Evolutionary conservation across 2,329 filamentous ascomycete genomes (phyloP), one percentile per base, ranked within the genome.

Genomic region (Fusarium palustre): DNA sequence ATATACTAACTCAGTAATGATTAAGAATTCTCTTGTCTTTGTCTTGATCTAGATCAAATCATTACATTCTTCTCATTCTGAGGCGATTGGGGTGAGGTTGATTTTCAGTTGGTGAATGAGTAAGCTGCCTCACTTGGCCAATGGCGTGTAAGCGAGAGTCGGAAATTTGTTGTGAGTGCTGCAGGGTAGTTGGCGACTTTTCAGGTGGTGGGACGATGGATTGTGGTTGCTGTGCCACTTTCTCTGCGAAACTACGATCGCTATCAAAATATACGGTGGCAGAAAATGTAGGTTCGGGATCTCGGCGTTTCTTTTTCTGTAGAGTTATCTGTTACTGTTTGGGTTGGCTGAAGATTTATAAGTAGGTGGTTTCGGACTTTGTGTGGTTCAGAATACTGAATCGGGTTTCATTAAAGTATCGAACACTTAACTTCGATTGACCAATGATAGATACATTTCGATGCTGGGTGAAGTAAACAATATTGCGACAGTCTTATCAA

Each of bases 101-200:
- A 18, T 28, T 41, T 52, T 52, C 24, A 41, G 33, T 28, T 52
- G n/a, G 15, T 22, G 34, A 36, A 59, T 66, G 47, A 47, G 47
- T 39, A 31, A 36, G 48, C 41, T 28, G 9, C 16, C n/a, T 13
- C n/a, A 7, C 30, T 22, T 65, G 55, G 43, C 63, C 63, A 66
- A 66, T 66, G 30, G 60, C 60, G 63, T 66, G 48, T 66, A 60
- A 66, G 45, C 39, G 28, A 65, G 42, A 16, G 22, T 12, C 20
- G 9, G 13, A 34, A 25, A 25, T 20, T 28, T 50, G 22, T 30
- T 30, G 34, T 28, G n/a, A 13, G 20, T 28, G 24, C 48, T 52
- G 41, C 48, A 52, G 48, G 48, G 48, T 52, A 52, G 13, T 18
- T n/a, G n/a, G n/a, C n/a, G 12, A 22, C 16, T 9, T 20, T 38